Evolutionary conservation across 345 rosid genomes (phyloP).

Genomic region (Diplotaxis tenuifolia): DNA sequence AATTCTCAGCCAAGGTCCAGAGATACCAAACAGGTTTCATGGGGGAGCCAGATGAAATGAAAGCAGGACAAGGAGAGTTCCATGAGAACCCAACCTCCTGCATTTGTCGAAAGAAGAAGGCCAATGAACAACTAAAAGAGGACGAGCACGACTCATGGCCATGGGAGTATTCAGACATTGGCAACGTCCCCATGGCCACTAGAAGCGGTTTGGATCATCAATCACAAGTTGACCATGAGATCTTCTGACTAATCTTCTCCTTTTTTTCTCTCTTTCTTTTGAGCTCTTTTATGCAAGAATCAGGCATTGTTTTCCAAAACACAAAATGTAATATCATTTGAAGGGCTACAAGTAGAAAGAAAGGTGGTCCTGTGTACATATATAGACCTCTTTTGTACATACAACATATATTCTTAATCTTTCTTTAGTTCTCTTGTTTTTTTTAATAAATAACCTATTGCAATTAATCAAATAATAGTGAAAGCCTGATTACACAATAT

Average conservation of each 20-base stretch:
- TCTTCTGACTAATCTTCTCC: background rate
- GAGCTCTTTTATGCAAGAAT: background rate
- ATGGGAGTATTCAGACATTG: conserved; percentile 31
- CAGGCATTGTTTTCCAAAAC: conserved; percentile 1
- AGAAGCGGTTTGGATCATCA: background rate
- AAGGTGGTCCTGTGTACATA: conserved; percentile 19
- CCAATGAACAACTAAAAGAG: conserved; percentile 32
- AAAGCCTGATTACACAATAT: background rate
- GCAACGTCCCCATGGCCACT: conserved; percentile 22
- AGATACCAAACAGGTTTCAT: conserved; percentile 70
- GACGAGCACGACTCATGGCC: conserved; percentile 45
- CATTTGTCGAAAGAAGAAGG: conserved; percentile 52
- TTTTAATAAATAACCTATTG: background rate
- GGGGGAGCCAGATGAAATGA: conserved; percentile 84
- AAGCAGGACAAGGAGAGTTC: conserved; percentile 76
- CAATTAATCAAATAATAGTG: background rate
- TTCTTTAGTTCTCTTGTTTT: conserved; percentile 3
- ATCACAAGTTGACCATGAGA: background rate
- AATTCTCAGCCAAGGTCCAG: conserved; percentile 60
- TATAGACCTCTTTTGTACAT: conserved; percentile 19
- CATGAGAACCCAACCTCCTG: conserved; percentile 85
- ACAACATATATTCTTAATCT: background rate
- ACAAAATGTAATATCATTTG: conserved; percentile 5
- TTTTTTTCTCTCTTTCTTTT: background rate
- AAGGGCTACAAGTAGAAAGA: conserved; percentile 19